These are phyloP conservation scores for Isatis tinctoria DNA, from an alignment of 345 rosid genomes.

Conservation along the genomic window DNA sequence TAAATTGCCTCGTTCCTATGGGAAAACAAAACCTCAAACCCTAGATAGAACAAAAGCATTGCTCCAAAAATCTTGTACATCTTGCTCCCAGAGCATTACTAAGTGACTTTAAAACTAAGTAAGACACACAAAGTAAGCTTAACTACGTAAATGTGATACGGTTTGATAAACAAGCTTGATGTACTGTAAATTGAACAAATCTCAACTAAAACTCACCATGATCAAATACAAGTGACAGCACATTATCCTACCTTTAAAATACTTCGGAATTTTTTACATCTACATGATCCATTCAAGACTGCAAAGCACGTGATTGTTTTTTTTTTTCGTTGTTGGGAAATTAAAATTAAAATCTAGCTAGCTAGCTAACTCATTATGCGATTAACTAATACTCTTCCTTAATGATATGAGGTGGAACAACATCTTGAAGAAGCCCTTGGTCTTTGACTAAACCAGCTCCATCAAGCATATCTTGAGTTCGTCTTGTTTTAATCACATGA, in stretches of 20 bases:
- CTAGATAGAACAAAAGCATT: not conserved
- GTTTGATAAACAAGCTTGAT: not conserved
- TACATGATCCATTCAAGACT: not conserved
- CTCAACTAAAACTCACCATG: not conserved
- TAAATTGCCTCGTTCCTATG: not conserved
- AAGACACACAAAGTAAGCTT: not conserved
- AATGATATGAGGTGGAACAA: constrained; percentile 54
- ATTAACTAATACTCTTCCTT: constrained; percentile 36
- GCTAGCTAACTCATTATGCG: not conserved
- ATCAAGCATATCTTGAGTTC: not conserved
- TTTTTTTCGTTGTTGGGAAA: not conserved
- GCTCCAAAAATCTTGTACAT: not conserved
- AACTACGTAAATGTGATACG: not conserved
- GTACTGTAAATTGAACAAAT: not conserved
- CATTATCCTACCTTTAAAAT: not conserved
- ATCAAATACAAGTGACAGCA: not conserved
- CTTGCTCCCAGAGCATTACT: not conserved
- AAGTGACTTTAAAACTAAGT: not conserved
- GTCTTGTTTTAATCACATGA: constrained; percentile 11
- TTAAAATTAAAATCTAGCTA: not conserved
- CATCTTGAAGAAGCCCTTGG: constrained; percentile 77
- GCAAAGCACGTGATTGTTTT: not conserved
- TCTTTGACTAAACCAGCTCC: constrained; percentile 32
- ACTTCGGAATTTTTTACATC: not conserved
- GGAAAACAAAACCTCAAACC: not conserved